Conservation (phyloP, 2,329 filamentous ascomycete species). For the Aspergillus udagawae region DNA sequence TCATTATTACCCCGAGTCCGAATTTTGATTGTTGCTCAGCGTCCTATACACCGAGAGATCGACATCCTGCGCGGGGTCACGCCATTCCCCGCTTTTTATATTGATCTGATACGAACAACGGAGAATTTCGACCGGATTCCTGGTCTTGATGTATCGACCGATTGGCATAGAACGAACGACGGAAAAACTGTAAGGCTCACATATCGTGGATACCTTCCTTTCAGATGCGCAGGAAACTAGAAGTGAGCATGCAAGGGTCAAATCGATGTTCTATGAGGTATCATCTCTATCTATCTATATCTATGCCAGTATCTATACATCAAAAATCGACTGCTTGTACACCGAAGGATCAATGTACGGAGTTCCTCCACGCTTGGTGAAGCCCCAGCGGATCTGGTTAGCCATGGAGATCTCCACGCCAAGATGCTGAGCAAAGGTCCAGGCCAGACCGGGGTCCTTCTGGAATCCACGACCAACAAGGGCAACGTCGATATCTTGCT, state of each 20-base stretch:
- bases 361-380: conserved; percentile 25
- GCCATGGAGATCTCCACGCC: conserved; percentile 68
- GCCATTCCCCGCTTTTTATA: background rate
- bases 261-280: background rate
- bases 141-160: background rate
- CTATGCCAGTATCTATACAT: conserved; percentile 7
- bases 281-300: background rate
- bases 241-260: background rate
- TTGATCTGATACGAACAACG: background rate
- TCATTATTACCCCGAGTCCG: background rate
- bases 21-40: background rate
- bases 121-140: background rate
- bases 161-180: background rate
- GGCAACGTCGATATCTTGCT: conserved; percentile 61
- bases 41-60: background rate
- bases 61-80: background rate
- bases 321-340: conserved; percentile 19
- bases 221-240: background rate
- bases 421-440: conserved; percentile 68
- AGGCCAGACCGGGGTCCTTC: conserved; percentile 74
- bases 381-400: conserved; percentile 64
- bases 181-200: background rate
- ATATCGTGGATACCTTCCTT: background rate
- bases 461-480: conserved; percentile 73
- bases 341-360: conserved; percentile 17